Base-by-base conservation (phyloP, 2,329 filamentous ascomycete genomes). In the Metarhizium humberi region DNA sequence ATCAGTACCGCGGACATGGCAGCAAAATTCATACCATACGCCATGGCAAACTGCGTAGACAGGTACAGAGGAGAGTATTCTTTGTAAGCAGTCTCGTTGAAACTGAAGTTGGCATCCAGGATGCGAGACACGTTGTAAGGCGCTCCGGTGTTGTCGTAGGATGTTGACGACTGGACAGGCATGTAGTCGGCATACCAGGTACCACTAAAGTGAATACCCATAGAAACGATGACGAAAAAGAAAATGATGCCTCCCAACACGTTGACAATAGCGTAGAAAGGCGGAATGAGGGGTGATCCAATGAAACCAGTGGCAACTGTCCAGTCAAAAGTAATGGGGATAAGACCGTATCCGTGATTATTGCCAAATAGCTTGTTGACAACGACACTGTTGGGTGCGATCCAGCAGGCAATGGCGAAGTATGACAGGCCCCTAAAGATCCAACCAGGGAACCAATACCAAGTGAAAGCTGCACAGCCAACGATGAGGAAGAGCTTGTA, bases 21-120 rank as follows among this genome's bases (percentile, higher is more conserved):
- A n/a, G 85, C 85, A 63, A 88, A 88, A 0, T 81, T 82, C 11
- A 87, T 71, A 1, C 84, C 84, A 61, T 88, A 83, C 7, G 74
- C 71, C 42, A 83, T 66, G 2, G 78, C 77, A 57, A 81, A 88
- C 57, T 85, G 84, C 0, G 83, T 78, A 2, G 82, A 77, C 20
- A 88, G 72, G 63, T 80, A 87, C 4, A 87, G 74, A 1, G 85
- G 85, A 20, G 84, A 87, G 66, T 88, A 87, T 25, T 73, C 71
- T 58, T 78, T 72, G 67, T 88, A 88, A 14, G 79, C 79, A 3
- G 74, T 75, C 61, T 78, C 75, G 65, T 87, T 78, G 56, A 88
- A 80, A n/a, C 78, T 73, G 54, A 75, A 71, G 59, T 83, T 73
- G 4, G 69, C 60, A 54, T 78, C 78, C 18, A 87, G 73, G 51